Evolutionary conservation across 495 filamentous ascomycete genomes (phyloP).

Genomic region (Penicillium soppii): DNA sequence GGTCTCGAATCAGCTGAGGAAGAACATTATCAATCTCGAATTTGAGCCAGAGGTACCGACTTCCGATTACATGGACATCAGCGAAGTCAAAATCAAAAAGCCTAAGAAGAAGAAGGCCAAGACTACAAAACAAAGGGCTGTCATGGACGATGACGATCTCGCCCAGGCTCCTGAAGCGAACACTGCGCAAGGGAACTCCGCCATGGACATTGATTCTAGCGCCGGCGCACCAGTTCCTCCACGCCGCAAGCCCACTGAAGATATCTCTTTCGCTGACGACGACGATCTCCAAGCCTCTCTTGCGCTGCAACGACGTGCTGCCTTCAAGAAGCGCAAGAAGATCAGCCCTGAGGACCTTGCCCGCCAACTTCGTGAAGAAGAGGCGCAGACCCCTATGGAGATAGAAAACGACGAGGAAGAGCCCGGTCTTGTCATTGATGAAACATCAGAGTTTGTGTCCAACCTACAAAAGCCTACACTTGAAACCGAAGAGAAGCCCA

Average conservation of each 20-base stretch:
- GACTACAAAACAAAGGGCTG: slow-evolving; percentile 63
- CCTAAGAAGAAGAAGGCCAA: slow-evolving; percentile 91
- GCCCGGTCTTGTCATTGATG: slow-evolving; percentile 83
- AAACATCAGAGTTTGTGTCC: slow-evolving; percentile 92
- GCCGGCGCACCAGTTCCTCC: slow-evolving; percentile 33
- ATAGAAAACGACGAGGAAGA: slow-evolving; percentile 53
- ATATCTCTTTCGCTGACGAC: slow-evolving; percentile 79
- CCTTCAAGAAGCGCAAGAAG: slow-evolving; percentile 88
- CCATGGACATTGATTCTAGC: slow-evolving; percentile 77
- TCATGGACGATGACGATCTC: slow-evolving; percentile 77
- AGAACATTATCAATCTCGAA: slow-evolving; percentile 74
- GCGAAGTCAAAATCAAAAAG: slow-evolving; percentile 86
- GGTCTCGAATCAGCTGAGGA: slow-evolving; percentile 59
- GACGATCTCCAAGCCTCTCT: slow-evolving; percentile 88
- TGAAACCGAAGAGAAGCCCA: slow-evolving; percentile 46
- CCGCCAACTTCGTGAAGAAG: slow-evolving; percentile 75
- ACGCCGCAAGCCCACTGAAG: slow-evolving; percentile 61
- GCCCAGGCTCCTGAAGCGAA: slow-evolving; percentile 48
- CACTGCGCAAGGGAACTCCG: slow-evolving; percentile 43
- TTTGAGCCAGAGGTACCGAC: slow-evolving; percentile 59
- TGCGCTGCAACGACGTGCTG: slow-evolving; percentile 73
- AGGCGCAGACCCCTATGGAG: slow-evolving; percentile 54
- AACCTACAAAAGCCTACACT: slow-evolving; percentile 68
- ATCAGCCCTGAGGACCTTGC: slow-evolving; percentile 82
- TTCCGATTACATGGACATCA: slow-evolving; percentile 86